phyloP scores from a whole-genome alignment of 345 rosid species.

The Microthlaspi erraticum region DNA sequence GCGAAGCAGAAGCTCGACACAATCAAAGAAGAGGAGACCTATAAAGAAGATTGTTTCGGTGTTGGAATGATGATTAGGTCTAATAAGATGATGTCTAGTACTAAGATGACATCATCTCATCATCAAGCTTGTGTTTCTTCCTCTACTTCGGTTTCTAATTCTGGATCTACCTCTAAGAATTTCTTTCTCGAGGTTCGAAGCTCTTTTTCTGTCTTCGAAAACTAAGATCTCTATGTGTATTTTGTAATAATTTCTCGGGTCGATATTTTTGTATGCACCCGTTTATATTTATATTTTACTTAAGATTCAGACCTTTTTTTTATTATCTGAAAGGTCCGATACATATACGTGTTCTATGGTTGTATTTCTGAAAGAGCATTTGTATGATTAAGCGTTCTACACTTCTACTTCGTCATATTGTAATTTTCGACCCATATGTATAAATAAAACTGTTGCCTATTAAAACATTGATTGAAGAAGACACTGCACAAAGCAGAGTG shows the following conservation, averaged over 20 bases:
- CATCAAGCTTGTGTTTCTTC: conserved; percentile 34
- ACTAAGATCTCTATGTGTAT: neutral
- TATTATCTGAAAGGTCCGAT: conserved; percentile 33
- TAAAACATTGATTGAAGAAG: neutral
- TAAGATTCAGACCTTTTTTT: conserved; percentile 30
- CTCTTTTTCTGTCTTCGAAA: conserved; percentile 37
- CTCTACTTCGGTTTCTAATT: conserved; percentile 29
- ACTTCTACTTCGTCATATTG: neutral
- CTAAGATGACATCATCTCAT: conserved; percentile 15
- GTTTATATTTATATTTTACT: conserved; percentile 8
- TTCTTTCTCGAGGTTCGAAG: conserved; percentile 46
- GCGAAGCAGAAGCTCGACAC: conserved; percentile 68
- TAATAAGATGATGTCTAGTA: neutral
- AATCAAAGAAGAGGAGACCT: conserved; percentile 79
- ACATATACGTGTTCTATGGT: neutral
- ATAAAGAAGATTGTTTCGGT: conserved; percentile 50
- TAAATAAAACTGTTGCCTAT: no score
- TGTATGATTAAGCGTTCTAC: neutral
- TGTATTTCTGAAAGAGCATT: neutral
- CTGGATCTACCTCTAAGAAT: conserved; percentile 41
- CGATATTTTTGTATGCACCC: conserved; percentile 38
- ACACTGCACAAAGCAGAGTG: neutral
- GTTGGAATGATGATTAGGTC: conserved; percentile 44
- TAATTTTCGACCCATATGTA: no score
- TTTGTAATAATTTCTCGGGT: conserved; percentile 29